Conservation (phyloP, 2,329 filamentous ascomycete species). For the Neocucurbitaria cava region DNA sequence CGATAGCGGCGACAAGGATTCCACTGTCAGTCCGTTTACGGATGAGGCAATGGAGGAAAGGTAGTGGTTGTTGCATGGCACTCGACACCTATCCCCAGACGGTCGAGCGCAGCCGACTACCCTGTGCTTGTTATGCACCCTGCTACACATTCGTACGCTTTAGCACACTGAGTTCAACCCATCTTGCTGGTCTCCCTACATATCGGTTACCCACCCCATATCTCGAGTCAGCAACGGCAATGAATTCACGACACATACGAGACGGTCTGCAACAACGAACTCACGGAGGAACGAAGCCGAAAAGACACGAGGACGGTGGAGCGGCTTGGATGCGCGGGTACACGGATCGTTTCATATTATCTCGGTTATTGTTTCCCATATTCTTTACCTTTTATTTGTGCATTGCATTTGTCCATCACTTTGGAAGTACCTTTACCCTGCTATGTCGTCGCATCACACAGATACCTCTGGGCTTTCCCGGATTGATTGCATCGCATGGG, state of each 20-base stretch:
- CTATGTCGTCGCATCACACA: constrained; percentile 21
- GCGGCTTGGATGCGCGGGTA: constrained; percentile 3
- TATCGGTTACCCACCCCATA: constrained; percentile 9
- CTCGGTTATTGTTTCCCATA: constrained; percentile 14
- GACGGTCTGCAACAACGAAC: constrained; percentile 18
- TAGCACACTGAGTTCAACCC: constrained; percentile 34
- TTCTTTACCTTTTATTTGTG: constrained; percentile 13
- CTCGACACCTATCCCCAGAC: not conserved
- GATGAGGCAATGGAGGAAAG: not conserved
- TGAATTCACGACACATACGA: constrained; percentile 32
- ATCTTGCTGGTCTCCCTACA: not conserved
- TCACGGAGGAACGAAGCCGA: constrained; percentile 17
- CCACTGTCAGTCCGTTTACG: not conserved
- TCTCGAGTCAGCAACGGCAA: constrained; percentile 18
- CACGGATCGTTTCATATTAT: constrained; percentile 12
- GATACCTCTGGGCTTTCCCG: constrained; percentile 21
- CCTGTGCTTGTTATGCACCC: constrained; percentile 3
- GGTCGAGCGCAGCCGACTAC: not conserved
- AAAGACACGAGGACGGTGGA: constrained; percentile 24
- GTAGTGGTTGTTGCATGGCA: not conserved
- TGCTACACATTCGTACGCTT: constrained; percentile 26
- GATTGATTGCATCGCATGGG: constrained; percentile 40
- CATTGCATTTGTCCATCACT: constrained; percentile 30
- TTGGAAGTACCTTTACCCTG: constrained; percentile 28
- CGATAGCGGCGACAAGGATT: not conserved